Evolutionary conservation across 1,139 yeast genomes (phyloP), one percentile per base, ranked within the genome.

Genomic region (Pneumocystis wakefieldiae): DNA sequence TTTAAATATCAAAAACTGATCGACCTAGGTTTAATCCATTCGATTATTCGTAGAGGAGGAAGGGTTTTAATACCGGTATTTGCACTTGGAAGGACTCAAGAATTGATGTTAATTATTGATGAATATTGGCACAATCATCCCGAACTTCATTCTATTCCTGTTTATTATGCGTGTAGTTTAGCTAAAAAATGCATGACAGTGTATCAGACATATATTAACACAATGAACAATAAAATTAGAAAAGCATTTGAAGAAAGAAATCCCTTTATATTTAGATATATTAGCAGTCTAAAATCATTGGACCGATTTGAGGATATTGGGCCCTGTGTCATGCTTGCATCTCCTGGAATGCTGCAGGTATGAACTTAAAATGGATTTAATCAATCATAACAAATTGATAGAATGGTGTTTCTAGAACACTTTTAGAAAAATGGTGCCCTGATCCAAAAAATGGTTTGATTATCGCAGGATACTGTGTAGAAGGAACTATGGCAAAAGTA

Each of bases 101-200:
- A 92, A 72, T 78, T 92, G 62, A 77, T 92, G 70, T 78, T 92
- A 64, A 89, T 92, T 67, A 77, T 92, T 62, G 98, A 92, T 71
- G 98, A 92, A 71, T 92, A 91, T 74, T 92, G 99, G 99, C 80
- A 84, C 32, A 78, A 81, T 62, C 86, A 92, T 71, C 84, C 86
- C 48, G 96, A 92, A 66, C 77, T 92, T 62, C 96, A 92, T 63
- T 81, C 82, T 64, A 82, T 89, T 36, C 90, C 86, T 68, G 85
- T 92, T 61, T 92, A 84, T 73, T 92, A 88, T 73, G 97, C 97
- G 0, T 91, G 97, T 1, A 85, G 88, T 62, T 80, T 94, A 70
- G 98, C 98, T 1, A 84, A 90, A 70, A 92, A 90, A 72, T 94
- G 98, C 80, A 85, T 92, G 87, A 95, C 96, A 0, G 98, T 92